Percentiles rank a stretch among this genome's conserved stretches.
Evolutionary conservation across 179 eudicot genomes (phyloP).

Genomic region (Beta corolliflora): DNA sequence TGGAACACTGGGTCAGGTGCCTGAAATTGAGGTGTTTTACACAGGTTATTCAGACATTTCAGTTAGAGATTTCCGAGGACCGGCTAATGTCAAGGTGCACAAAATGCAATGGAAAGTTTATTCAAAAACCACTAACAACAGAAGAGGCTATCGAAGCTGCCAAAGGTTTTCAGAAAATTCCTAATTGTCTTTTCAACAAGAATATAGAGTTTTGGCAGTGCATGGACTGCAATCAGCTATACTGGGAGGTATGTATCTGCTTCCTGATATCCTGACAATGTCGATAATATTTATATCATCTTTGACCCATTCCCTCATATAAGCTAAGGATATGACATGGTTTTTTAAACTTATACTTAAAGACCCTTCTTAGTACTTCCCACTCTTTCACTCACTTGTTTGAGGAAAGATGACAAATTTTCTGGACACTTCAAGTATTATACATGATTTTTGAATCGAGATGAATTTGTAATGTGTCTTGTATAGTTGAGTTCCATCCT

Average conservation of each 20-base stretch:
- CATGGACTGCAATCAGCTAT: slow-evolving; percentile 89
- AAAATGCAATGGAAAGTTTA: slow-evolving; percentile 89
- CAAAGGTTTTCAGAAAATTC: slow-evolving; percentile 95
- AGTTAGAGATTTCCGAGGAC: slow-evolving; percentile 72
- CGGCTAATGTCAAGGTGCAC: slow-evolving; percentile 94
- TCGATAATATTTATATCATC: not conserved
- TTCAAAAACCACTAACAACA: slow-evolving; percentile 81
- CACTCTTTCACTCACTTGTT: not conserved
- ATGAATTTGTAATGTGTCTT: not conserved
- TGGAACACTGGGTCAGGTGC: not conserved
- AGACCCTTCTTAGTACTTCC: not conserved
- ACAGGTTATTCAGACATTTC: slow-evolving; percentile 89
- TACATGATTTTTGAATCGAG: not conserved
- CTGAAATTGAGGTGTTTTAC: slow-evolving; percentile 26
- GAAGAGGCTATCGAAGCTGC: slow-evolving; percentile 94
- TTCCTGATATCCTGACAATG: not conserved
- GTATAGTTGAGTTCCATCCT: not conserved
- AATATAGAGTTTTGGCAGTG: slow-evolving; percentile 95
- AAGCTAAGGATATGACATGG: not conserved
- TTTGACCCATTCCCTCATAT: not conserved
- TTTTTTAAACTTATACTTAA: not conserved
- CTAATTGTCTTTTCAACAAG: slow-evolving; percentile 80
- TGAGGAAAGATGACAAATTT: not conserved
- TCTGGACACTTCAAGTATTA: not conserved
- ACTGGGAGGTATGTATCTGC: slow-evolving; percentile 79